Base-by-base conservation (phyloP, 31 red algal genomes). In the Asparagopsis taxiformis region DNA sequence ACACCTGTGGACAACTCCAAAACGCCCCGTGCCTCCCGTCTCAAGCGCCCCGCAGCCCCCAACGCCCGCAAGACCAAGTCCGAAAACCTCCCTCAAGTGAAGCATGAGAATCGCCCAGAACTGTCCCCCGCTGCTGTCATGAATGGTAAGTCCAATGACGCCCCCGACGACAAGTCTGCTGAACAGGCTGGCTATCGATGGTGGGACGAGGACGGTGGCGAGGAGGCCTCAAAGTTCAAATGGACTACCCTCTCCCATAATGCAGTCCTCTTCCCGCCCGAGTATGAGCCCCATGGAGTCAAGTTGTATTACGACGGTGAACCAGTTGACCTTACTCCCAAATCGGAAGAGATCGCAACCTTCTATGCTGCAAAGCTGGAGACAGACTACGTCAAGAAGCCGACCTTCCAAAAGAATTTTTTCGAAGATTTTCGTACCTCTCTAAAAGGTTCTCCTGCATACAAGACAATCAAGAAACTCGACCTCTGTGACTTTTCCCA, bases 341-440 rank as follows among this genome's bases (percentile, higher is more conserved):
- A 68, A 46, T 82, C 70, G 19, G 93, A 97, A 65, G 93, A 97
- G 50, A 76, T 97, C 25, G 93, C 93, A 34, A 97, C 88, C n/a
- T 97, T 97, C 60, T 97, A 82, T 82, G 87, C 93, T 31, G 62
- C 77, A 21, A 97, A 97, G 74, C 53, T 97, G 5, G 83, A 59
- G 10, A 97, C 93, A 2, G 80, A 78, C 30, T 87, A 97, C 63
- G 85, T 91, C 3, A 57, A 87, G 68, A 91, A 91, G 34, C 69
- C 74, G 1, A 84, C 59, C 28, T 97, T 97, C 65, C 70, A 78
- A 32, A 22, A 55, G 15, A 97, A 97, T 28, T 93, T 93, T 65
- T 97, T 92, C 34, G 82, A 89, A n/a, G 93, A 97, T 65, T 97
- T 97, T 41, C 74, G 74, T 25, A 65, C 64, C n/a, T 53, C 68